Evolutionary conservation across 2,329 filamentous ascomycete genomes (phyloP).

Genomic region (Talaromyces sp.): DNA sequence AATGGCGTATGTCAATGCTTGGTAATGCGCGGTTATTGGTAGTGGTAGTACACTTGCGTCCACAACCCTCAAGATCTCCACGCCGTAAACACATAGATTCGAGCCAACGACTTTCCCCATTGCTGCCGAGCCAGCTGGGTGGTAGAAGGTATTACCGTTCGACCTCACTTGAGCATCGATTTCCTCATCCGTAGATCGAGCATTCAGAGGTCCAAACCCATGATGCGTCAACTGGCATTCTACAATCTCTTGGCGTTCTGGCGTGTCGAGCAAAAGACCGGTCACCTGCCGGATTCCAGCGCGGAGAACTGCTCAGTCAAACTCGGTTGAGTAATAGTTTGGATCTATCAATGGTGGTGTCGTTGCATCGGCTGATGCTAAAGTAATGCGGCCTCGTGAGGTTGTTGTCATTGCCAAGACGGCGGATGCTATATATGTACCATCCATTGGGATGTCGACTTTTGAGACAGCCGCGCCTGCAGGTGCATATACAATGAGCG

Average conservation of each 20-base stretch:
- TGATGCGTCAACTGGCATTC: conserved; percentile 24
- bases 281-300: not conserved
- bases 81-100: conserved; percentile 22
- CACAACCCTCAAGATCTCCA: conserved; percentile 27
- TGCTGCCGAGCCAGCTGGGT: conserved; percentile 24
- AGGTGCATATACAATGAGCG: conserved; percentile 28
- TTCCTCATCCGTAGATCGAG: conserved; percentile 25
- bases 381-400: conserved; percentile 25
- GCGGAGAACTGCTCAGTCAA: not conserved
- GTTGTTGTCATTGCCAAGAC: conserved; percentile 26
- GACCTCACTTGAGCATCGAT: conserved; percentile 25
- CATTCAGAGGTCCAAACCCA: conserved; percentile 16
- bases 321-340: conserved; percentile 32
- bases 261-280: conserved; percentile 19
- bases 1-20: conserved; percentile 26
- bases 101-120: conserved; percentile 24
- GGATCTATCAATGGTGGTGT: conserved; percentile 30
- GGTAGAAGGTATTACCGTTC: conserved; percentile 22
- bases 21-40: conserved; percentile 24
- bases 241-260: conserved; percentile 22
- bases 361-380: conserved; percentile 23
- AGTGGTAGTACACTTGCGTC: conserved; percentile 30
- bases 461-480: conserved; percentile 20
- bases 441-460: conserved; percentile 24
- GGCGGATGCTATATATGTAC: conserved; percentile 26